Conservation (phyloP, 2,329 filamentous ascomycete genomes). For the Cercospora janseana region DNA sequence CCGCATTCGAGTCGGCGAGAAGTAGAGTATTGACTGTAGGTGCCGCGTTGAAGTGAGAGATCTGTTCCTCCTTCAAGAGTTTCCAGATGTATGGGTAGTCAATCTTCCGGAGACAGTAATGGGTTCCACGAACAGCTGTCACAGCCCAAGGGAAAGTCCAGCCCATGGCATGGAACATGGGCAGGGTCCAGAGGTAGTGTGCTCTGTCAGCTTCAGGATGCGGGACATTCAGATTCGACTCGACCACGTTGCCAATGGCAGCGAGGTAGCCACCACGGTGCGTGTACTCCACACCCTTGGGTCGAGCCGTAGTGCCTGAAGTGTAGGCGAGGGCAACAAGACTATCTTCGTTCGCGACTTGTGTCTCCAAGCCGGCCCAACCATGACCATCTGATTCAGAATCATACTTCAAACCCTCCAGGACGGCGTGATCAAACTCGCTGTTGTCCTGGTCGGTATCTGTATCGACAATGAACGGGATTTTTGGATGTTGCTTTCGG, state of each 20-base stretch:
- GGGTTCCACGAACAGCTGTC: constrained; percentile 89
- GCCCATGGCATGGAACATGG: constrained; percentile 73
- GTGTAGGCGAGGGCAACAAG: constrained; percentile 89
- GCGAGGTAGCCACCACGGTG: constrained; percentile 86
- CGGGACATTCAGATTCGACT: constrained; percentile 71
- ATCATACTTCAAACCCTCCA: constrained; percentile 77
- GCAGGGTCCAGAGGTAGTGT: constrained; percentile 64
- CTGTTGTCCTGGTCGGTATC: constrained; percentile 79
- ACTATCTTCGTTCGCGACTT: constrained; percentile 72
- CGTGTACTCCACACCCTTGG: constrained; percentile 91
- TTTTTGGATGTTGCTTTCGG: constrained; percentile 56
- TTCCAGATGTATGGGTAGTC: constrained; percentile 93
- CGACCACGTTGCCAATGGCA: constrained; percentile 78
- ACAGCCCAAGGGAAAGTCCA: constrained; percentile 60
- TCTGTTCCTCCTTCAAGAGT: constrained; percentile 76
- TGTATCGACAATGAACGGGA: constrained; percentile 75
- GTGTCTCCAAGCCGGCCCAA: constrained; percentile 73
- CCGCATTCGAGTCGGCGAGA: constrained; percentile 75
- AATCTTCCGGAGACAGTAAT: constrained; percentile 91
- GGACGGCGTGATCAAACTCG: constrained; percentile 77
- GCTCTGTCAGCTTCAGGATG: constrained; percentile 50
- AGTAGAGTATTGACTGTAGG: constrained; percentile 95
- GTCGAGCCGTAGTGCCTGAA: constrained; percentile 83
- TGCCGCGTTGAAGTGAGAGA: constrained; percentile 94
- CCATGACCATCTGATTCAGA: constrained; percentile 61